Percentiles rank a stretch among this genome's conserved stretches.
Evolutionary conservation across 345 rosid genomes (phyloP).

Genomic region (Crucihimalaya himalaica): DNA sequence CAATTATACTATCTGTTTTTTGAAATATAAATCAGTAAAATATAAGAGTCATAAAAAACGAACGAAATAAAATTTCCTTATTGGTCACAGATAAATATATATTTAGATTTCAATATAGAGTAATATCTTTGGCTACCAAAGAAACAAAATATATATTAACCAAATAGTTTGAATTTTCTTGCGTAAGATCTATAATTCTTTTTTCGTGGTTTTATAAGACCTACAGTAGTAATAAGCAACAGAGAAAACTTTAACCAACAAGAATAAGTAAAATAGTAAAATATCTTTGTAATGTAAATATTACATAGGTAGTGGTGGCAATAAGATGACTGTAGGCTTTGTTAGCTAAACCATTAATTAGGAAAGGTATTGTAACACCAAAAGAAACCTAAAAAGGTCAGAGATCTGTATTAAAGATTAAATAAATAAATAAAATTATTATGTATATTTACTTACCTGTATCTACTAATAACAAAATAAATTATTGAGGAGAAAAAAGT

Average conservation of each 20-base stretch:
- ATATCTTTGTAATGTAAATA: neutral
- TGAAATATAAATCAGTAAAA: neutral
- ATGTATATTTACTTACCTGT: conserved; percentile 26
- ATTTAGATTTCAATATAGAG: neutral
- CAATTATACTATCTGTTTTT: neutral
- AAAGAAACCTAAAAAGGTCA: conserved; percentile 28
- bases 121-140: neutral
- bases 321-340: conserved; percentile 24
- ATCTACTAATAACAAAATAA: conserved; percentile 22
- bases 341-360: conserved; percentile 25
- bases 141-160: neutral
- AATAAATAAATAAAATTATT: neutral
- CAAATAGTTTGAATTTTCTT: neutral
- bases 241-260: neutral
- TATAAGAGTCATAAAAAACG: neutral
- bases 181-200: neutral
- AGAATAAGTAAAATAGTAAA: neutral
- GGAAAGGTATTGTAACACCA: conserved; percentile 16
- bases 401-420: conserved; percentile 12
- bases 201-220: neutral
- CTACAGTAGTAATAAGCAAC: neutral
- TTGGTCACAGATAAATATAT: neutral
- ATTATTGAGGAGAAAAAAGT: conserved; percentile 5
- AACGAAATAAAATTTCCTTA: neutral
- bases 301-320: conserved; percentile 11